phyloP scores from a whole-genome alignment of 169 alveolate genomes.

The Miamiensis avidus region DNA sequence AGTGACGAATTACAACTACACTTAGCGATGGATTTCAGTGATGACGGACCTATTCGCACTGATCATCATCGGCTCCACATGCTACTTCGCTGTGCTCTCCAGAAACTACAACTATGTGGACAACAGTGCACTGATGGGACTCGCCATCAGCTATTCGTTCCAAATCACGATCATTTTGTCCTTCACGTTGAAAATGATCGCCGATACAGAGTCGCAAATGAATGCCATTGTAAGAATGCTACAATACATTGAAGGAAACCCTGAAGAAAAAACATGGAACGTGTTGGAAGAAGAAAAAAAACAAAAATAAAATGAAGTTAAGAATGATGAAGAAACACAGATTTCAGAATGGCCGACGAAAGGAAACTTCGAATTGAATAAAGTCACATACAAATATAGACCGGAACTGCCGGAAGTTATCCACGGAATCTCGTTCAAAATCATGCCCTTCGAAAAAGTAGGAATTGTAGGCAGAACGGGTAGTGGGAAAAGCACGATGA shows the following conservation, averaged over 20 bases:
- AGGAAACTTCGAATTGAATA: constrained; percentile 44
- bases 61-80: constrained; percentile 41
- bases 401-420: constrained; percentile 60
- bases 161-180: constrained; percentile 11
- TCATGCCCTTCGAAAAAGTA: constrained; percentile 66
- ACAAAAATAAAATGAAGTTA: constrained; percentile 31
- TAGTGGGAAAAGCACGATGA: constrained; percentile 83
- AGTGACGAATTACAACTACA: constrained; percentile 35
- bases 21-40: constrained; percentile 65
- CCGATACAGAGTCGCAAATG: constrained; percentile 19
- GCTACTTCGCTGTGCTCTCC: constrained; percentile 41
- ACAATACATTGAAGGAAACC: constrained; percentile 18
- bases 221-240: constrained; percentile 21
- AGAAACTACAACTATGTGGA: constrained; percentile 38
- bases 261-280: constrained; percentile 42
- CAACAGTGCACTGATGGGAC: not conserved
- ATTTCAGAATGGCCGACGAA: constrained; percentile 26
- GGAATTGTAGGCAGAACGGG: constrained; percentile 90
- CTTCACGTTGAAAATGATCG: constrained; percentile 10
- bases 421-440: constrained; percentile 56
- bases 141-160: not conserved
- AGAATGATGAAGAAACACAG: not conserved
- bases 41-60: constrained; percentile 49
- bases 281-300: not conserved
- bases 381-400: constrained; percentile 60